Evolutionary conservation across 2,329 filamentous ascomycete species (phyloP), one percentile per base, ranked within the genome.

Genomic region (Trichoderma sp.): DNA sequence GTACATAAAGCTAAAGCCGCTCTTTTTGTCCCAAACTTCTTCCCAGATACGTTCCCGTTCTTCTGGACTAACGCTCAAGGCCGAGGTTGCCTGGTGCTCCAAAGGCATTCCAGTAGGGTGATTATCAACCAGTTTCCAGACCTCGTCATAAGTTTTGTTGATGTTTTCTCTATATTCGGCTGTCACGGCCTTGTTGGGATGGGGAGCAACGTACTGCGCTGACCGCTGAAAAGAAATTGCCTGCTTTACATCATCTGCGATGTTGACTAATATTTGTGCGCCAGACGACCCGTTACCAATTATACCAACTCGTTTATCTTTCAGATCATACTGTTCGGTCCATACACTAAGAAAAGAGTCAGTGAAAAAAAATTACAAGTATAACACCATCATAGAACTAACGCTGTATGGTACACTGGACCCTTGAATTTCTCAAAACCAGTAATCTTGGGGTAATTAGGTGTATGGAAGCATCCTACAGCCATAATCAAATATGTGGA

Each of bases 241-340:
- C 40, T 62, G 19, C 29, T 62, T 62, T n/a, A 62, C 59, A 24
- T 52, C 40, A 5, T 61, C 59, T 19, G 37, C 40, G 14, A 61
- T 27, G 27, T 40, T 43, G 19, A 61, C 47, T 29, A 29, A 16
- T 10, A 49, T 31, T 35, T 61, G 59, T 4, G 47, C 40, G 10
- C 59, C 59, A 21, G 58, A 47, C 8, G 40, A 61, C 6, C 40
- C 59, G 24, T n/a, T 61, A 14, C 59, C 59, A 49, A 61, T 61
- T 27, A 61, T 29, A 33, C 59, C 59, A n/a, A 61, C 40, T 61
- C 59, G 14, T 16, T 61, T 62, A 8, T 13, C 8, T 19, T 35
- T 62, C 5, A 62, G 47, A 8, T 62, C 59, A 16, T 52, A 52
- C 5, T 52, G 0, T 1, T 62, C 21, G 3, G 29, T 43, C 59